Conservation (phyloP, 2,329 filamentous ascomycete species). For the Aspergillus brunneoviolaceus region DNA sequence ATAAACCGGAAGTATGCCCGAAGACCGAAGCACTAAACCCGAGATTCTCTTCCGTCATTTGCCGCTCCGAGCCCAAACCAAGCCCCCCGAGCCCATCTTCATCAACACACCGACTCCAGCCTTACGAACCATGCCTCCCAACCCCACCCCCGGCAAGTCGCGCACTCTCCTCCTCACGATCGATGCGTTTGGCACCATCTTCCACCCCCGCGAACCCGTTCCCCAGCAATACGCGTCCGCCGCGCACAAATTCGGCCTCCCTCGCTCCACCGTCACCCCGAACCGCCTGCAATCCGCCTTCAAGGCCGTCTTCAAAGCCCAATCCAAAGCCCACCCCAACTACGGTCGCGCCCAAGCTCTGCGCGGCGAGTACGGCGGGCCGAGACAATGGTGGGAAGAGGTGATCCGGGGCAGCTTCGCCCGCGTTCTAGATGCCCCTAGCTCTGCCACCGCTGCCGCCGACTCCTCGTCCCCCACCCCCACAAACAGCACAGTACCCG, state of each 20-base stretch:
- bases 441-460: conserved; percentile 4
- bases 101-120: background rate
- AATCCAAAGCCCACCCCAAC: conserved; percentile 38
- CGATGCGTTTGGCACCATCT: conserved; percentile 48
- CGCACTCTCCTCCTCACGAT: conserved; percentile 44
- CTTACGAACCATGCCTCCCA: conserved; percentile 1
- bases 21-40: background rate
- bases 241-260: conserved; percentile 39
- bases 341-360: conserved; percentile 44
- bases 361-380: conserved; percentile 37
- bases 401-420: conserved; percentile 42
- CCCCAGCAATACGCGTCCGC: conserved; percentile 41
- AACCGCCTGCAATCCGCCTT: conserved; percentile 36
- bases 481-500: conserved; percentile 28
- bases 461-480: conserved; percentile 2
- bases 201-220: conserved; percentile 42
- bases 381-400: conserved; percentile 47
- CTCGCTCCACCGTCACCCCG: conserved; percentile 26
- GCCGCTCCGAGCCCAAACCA: background rate
- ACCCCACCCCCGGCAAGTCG: background rate
- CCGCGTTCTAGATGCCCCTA: conserved; percentile 10
- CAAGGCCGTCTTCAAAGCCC: conserved; percentile 35
- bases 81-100: background rate
- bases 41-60: background rate
- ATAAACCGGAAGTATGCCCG: background rate